Evolutionary conservation across 768 basidiomycete genomes (phyloP).

Genomic region (Pisolithus microcarpus): DNA sequence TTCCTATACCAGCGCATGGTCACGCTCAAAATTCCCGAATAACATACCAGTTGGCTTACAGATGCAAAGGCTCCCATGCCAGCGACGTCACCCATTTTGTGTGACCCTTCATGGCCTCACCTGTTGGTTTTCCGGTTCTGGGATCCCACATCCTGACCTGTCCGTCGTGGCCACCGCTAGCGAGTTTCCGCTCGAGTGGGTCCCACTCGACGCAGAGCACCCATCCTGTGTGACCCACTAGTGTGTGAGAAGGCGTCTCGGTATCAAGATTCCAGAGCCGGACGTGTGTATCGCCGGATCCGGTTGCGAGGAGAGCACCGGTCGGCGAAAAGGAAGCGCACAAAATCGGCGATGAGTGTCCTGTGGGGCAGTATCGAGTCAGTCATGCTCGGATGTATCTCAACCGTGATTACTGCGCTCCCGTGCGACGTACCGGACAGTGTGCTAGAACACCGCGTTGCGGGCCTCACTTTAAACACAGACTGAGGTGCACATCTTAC

Average conservation of each 20-base stretch:
- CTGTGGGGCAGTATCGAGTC: slow-evolving; percentile 30
- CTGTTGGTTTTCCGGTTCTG: slow-evolving; percentile 79
- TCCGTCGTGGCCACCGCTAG: slow-evolving; percentile 92
- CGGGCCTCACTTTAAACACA: slow-evolving; percentile 88
- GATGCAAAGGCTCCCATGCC: slow-evolving; percentile 93
- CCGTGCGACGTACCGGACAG: slow-evolving; percentile 54
- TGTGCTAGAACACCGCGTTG: slow-evolving; percentile 90
- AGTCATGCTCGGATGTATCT: slow-evolving; percentile 1
- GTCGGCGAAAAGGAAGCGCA: slow-evolving; percentile 96
- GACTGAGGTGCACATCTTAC: slow-evolving; percentile 93
- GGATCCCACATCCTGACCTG: slow-evolving; percentile 94
- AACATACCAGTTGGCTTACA: slow-evolving; percentile 42
- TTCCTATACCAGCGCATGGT: slow-evolving; percentile 44
- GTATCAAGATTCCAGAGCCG: slow-evolving; percentile 93
- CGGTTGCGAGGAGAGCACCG: slow-evolving; percentile 84
- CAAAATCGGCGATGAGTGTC: slow-evolving; percentile 87
- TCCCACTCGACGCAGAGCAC: slow-evolving; percentile 98
- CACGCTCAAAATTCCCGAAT: not conserved
- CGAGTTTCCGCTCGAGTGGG: slow-evolving; percentile 81
- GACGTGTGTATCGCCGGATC: slow-evolving; percentile 89
- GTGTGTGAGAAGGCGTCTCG: slow-evolving; percentile 82
- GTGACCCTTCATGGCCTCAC: slow-evolving; percentile 88
- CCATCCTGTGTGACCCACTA: slow-evolving; percentile 91
- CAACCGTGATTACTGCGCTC: slow-evolving; percentile 3
- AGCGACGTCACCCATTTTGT: slow-evolving; percentile 95